A percentile compares a stretch with the other conserved stretches of the same genome.
Evolutionary conservation across 305 asterid genomes (phyloP).

Genomic region (Euphrasia arctica): DNA sequence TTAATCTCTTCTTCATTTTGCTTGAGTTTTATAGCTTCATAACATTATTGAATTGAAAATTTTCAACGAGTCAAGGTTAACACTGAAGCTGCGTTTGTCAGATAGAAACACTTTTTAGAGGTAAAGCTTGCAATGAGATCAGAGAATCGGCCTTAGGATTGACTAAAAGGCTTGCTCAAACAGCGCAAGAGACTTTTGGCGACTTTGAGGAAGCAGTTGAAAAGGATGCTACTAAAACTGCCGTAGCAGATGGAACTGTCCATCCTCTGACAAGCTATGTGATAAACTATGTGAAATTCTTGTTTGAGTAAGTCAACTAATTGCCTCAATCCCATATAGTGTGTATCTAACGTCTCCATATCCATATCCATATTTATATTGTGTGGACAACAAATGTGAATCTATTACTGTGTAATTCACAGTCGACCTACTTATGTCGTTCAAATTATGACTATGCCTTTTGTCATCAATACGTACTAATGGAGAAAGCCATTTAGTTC

Average conservation of each 20-base stretch:
- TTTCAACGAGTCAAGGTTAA: no score
- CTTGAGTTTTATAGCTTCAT: conserved; percentile 6
- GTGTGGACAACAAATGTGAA: no score
- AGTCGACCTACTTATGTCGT: no score
- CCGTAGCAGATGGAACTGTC: conserved; percentile 96
- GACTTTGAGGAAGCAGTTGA: conserved; percentile 99
- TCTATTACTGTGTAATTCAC: no score
- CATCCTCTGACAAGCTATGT: conserved; percentile 99
- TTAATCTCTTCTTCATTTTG: conserved; percentile 17
- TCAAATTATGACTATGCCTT: no score
- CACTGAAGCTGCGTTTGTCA: conserved; percentile 30
- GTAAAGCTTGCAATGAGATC: conserved; percentile 84
- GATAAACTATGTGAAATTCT: conserved; percentile 92
- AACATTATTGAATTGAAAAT: no score
- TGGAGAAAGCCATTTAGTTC: no score
- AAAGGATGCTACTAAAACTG: conserved; percentile 98
- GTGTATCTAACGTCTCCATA: not conserved
- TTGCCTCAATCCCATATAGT: conserved; percentile 12
- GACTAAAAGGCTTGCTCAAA: conserved; percentile 94
- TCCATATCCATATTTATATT: no score
- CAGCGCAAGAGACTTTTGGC: conserved; percentile 94
- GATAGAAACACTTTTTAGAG: conserved; percentile 79
- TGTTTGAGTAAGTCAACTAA: conserved; percentile 76
- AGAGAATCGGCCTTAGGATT: conserved; percentile 88
- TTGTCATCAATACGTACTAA: no score